Conservation (phyloP, 2,329 filamentous ascomycete species). For the Fusarium nanum region DNA sequence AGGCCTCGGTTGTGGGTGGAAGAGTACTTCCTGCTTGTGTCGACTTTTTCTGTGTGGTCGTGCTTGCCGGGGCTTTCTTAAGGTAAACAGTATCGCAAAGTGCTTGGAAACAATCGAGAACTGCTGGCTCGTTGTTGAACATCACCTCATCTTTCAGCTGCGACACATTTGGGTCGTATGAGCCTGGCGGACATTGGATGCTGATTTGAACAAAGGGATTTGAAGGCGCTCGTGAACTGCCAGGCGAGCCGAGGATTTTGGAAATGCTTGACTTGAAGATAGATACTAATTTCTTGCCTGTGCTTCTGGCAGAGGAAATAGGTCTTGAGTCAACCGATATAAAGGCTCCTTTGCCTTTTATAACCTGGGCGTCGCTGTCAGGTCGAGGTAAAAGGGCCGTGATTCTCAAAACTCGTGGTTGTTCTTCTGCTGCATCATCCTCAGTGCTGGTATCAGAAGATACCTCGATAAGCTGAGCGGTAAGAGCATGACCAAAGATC, state of each 20-base stretch:
- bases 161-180: slow-evolving; percentile 79
- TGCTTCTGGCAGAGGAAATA: slow-evolving; percentile 65
- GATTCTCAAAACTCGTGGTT: slow-evolving; percentile 17
- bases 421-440: not conserved
- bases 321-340: slow-evolving; percentile 77
- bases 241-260: slow-evolving; percentile 41
- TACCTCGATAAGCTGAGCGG: slow-evolving; percentile 64
- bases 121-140: slow-evolving; percentile 66
- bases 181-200: slow-evolving; percentile 69
- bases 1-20: not conserved
- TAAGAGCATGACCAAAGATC: slow-evolving; percentile 68
- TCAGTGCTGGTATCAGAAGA: slow-evolving; percentile 44
- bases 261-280: slow-evolving; percentile 64
- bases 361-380: slow-evolving; percentile 56
- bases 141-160: slow-evolving; percentile 78
- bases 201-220: slow-evolving; percentile 73
- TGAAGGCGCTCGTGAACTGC: slow-evolving; percentile 50
- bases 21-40: not conserved
- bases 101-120: slow-evolving; percentile 60
- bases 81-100: slow-evolving; percentile 58
- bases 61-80: not conserved
- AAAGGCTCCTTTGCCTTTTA: slow-evolving; percentile 65
- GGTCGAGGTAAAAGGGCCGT: slow-evolving; percentile 67
- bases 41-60: not conserved
- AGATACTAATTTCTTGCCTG: slow-evolving; percentile 67